Evolutionary conservation across 2,329 filamentous ascomycete species (phyloP).

Genomic region (Phialemoniopsis sp.): DNA sequence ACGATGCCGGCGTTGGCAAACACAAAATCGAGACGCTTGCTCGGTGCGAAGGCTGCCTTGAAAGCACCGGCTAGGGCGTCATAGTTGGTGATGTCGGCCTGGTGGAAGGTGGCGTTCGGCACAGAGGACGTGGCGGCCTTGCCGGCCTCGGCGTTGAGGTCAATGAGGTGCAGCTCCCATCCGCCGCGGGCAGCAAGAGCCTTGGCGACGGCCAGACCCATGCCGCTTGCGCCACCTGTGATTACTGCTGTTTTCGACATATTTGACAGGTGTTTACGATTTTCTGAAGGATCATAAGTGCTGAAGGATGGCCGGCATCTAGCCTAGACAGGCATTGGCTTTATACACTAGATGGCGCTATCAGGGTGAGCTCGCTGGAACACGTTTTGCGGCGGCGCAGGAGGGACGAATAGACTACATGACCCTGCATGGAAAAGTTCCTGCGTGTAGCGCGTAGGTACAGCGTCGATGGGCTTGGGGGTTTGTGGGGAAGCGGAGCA

Average conservation of each 20-base stretch:
- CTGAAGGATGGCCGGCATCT: too few relatives aligned
- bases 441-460: too few relatives aligned
- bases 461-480: too few relatives aligned
- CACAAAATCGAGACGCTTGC: constrained; percentile 6
- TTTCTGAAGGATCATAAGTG: too few relatives aligned
- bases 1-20: constrained; percentile 6
- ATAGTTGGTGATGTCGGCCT: constrained; percentile 6
- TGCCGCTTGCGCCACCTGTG: constrained; percentile 11
- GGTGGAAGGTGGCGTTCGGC: constrained; percentile 4
- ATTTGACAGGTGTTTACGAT: too few relatives aligned
- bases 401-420: too few relatives aligned
- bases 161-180: constrained; percentile 11
- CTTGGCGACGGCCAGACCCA: constrained; percentile 16
- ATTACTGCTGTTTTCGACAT: constrained; percentile 12
- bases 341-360: too few relatives aligned
- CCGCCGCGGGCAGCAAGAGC: constrained; percentile 8
- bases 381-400: too few relatives aligned
- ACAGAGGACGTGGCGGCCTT: not conserved
- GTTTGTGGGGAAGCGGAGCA: too few relatives aligned
- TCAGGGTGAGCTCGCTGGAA: too few relatives aligned
- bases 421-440: too few relatives aligned
- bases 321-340: too few relatives aligned
- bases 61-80: constrained; percentile 3
- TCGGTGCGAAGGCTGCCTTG: not conserved
- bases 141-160: constrained; percentile 13